Conservation (phyloP, 2,329 filamentous ascomycete genomes). For the Colletotrichum sp. region DNA sequence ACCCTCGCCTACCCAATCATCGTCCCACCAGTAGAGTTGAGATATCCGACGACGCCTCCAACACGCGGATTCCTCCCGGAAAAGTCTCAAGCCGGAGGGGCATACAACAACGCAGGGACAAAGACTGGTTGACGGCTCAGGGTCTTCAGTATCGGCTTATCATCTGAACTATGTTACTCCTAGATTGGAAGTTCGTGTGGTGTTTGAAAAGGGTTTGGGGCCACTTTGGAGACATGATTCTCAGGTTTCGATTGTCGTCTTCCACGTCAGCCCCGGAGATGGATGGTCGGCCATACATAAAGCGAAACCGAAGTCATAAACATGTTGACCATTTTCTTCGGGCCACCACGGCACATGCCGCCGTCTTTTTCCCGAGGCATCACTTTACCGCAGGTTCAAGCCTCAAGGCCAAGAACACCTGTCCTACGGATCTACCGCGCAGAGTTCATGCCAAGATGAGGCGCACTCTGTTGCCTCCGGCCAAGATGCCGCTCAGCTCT, state of each 20-base stretch:
- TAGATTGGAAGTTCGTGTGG: background rate
- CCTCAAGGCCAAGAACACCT: background rate
- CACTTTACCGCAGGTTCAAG: rapidly evolving
- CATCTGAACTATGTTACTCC: background rate
- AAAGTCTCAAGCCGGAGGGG: background rate
- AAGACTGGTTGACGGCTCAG: background rate
- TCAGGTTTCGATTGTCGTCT: background rate
- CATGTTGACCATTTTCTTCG: too few relatives aligned
- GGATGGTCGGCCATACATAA: background rate
- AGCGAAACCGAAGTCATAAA: background rate
- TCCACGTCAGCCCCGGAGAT: background rate
- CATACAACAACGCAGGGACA: rapidly evolving
- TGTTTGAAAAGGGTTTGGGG: background rate
- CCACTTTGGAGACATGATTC: background rate
- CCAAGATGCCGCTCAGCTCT: background rate
- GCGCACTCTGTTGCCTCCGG: background rate
- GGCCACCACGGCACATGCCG: too few relatives aligned
- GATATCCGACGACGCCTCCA: background rate
- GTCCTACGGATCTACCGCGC: rapidly evolving
- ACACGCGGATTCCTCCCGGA: background rate
- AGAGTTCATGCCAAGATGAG: background rate
- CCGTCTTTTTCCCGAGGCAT: background rate
- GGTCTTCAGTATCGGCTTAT: rapidly evolving
- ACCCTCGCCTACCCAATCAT: background rate
- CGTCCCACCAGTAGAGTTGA: background rate